phyloP scores from a whole-genome alignment of 225 moss, liverwort and hornwort genomes.

The Physcomitrium patens region DNA sequence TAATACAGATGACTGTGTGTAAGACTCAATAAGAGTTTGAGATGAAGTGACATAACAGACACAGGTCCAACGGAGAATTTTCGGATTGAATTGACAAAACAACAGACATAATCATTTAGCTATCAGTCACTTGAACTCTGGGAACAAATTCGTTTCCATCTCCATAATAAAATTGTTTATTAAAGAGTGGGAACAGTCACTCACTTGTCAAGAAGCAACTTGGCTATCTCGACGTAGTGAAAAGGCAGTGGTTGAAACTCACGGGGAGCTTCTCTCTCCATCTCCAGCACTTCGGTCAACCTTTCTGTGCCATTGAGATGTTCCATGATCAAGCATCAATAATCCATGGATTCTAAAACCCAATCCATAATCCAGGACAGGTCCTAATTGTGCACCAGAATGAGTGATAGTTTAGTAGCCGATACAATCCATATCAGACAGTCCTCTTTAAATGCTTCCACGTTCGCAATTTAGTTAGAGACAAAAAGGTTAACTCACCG shows the following conservation, averaged over 20 bases:
- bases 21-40: no score
- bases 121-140: background rate
- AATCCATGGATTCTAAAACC: background rate
- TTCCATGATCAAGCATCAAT: slow-evolving; percentile 28
- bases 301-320: slow-evolving; percentile 64
- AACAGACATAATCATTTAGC: no score
- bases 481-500: slow-evolving; percentile 55
- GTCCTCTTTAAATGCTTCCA: slow-evolving; percentile 1
- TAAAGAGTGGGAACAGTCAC: slow-evolving; percentile 16
- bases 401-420: background rate
- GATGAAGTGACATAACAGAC: no score
- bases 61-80: no score
- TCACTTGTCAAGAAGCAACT: slow-evolving; percentile 94
- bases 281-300: slow-evolving; percentile 81
- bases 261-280: slow-evolving; percentile 86
- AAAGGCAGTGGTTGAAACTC: slow-evolving; percentile 97
- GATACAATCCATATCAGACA: slow-evolving; percentile 8
- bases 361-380: background rate
- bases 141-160: background rate
- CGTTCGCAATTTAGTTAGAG: slow-evolving; percentile 13
- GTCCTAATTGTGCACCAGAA: slow-evolving; percentile 4
- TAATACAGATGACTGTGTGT: no score
- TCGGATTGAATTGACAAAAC: no score
- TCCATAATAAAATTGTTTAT: background rate
- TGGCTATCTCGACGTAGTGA: slow-evolving; percentile 94